Evolutionary conservation across 2,329 filamentous ascomycete species (phyloP).

Genomic region (Fusarium graminum): DNA sequence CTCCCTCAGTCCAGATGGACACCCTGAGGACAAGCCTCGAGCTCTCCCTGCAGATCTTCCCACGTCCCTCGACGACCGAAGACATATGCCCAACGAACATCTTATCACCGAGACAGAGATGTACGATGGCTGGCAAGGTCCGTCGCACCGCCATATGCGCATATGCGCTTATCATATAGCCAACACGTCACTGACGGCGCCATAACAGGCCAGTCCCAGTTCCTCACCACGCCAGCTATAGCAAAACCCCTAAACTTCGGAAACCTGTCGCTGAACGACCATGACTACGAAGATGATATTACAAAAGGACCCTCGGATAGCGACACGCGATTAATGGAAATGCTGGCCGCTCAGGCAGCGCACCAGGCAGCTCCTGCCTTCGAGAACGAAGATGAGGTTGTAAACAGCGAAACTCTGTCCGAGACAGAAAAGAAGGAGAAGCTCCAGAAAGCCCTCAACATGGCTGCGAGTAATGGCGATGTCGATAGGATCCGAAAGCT

Average conservation of each 20-base stretch:
- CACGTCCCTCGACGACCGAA: constrained; percentile 89
- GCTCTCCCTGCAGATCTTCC: constrained; percentile 86
- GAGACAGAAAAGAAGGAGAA: constrained; percentile 82
- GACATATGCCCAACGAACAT: constrained; percentile 71
- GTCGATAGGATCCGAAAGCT: constrained; percentile 83
- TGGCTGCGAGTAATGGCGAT: constrained; percentile 97
- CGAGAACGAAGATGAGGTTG: constrained; percentile 84
- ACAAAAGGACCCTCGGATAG: constrained; percentile 75
- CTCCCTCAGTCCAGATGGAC: constrained; percentile 58
- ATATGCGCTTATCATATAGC: constrained; percentile 35
- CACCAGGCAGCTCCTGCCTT: constrained; percentile 79
- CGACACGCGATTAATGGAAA: constrained; percentile 91
- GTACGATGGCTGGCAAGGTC: constrained; percentile 98
- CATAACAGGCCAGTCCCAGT: constrained; percentile 87
- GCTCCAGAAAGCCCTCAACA: constrained; percentile 89
- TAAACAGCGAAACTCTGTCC: constrained; percentile 78
- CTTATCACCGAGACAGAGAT: constrained; percentile 89
- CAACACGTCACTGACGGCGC: constrained; percentile 47
- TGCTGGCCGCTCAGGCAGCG: constrained; percentile 92
- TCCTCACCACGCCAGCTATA: constrained; percentile 86
- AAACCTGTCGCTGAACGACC: constrained; percentile 85
- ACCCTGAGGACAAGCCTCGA: constrained; percentile 58
- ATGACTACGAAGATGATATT: constrained; percentile 74
- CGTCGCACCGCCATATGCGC: constrained; percentile 47
- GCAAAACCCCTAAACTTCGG: constrained; percentile 86